These are phyloP conservation scores for Podospora conica DNA, from an alignment of 495 filamentous ascomycete species.

Conservation along the genomic window DNA sequence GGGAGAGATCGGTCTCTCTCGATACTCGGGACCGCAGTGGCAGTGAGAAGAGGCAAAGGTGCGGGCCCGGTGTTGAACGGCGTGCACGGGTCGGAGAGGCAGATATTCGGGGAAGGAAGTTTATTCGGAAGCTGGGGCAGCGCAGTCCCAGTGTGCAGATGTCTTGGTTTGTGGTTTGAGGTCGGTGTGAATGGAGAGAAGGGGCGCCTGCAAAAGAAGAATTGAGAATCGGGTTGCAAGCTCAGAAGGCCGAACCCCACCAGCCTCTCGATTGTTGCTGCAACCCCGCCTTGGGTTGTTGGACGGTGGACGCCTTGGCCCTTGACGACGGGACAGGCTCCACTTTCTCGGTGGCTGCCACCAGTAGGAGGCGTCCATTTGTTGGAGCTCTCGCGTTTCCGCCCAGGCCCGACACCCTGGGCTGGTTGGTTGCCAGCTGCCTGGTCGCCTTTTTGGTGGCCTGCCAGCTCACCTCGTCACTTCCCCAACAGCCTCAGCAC, in stretches of 20 bases:
- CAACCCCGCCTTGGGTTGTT: slow-evolving; percentile 23
- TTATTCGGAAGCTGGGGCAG: neutral
- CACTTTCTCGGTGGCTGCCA: neutral
- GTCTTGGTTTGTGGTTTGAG: slow-evolving; percentile 3
- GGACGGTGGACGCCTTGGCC: slow-evolving; percentile 3
- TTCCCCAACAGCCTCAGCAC: neutral
- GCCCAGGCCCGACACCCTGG: neutral
- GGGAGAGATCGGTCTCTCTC: neutral
- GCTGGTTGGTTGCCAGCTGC: slow-evolving; percentile 4
- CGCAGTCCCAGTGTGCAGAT: slow-evolving; percentile 13
- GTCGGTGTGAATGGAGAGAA: neutral
- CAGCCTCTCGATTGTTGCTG: slow-evolving; percentile 36
- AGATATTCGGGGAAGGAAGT: neutral
- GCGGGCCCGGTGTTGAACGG: neutral
- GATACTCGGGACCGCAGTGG: neutral
- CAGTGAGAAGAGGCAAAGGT: neutral
- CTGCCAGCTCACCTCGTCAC: neutral
- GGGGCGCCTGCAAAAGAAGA: slow-evolving; percentile 23
- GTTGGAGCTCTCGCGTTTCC: slow-evolving; percentile 2
- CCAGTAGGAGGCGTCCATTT: neutral
- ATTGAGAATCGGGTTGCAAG: slow-evolving; percentile 34
- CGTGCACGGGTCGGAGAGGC: neutral
- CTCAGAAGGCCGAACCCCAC: slow-evolving; percentile 34
- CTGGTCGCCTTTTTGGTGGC: neutral
- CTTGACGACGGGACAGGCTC: slow-evolving; percentile 6